phyloP scores from a whole-genome alignment of 2,329 filamentous ascomycete genomes.

The Elsinoe necatrix region DNA sequence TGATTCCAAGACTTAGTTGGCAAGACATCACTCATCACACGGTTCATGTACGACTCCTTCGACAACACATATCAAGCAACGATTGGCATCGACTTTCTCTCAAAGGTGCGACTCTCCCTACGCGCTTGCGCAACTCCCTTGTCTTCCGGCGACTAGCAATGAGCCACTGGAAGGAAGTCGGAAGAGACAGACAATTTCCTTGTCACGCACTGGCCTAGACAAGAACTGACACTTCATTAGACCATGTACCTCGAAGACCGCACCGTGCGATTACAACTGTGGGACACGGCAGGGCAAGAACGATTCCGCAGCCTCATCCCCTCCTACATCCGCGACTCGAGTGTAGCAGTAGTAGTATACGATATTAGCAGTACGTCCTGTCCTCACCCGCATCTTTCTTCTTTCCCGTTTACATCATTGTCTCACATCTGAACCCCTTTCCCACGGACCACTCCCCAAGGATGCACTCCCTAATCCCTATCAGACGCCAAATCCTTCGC shows the following conservation, averaged over 20 bases:
- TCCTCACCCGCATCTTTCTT: neutral
- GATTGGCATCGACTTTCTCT: slow-evolving; percentile 98
- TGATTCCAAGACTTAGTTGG: slow-evolving; percentile 55
- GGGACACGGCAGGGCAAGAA: slow-evolving; percentile 97
- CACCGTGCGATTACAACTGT: slow-evolving; percentile 92
- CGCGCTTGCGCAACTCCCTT: neutral
- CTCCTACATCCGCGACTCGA: slow-evolving; percentile 96
- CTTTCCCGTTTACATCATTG: too few relatives aligned
- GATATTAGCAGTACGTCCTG: slow-evolving; percentile 72
- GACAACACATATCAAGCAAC: slow-evolving; percentile 99
- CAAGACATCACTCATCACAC: slow-evolving; percentile 96
- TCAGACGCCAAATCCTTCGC: slow-evolving; percentile 89
- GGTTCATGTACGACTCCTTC: slow-evolving; percentile 99
- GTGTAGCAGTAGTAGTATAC: slow-evolving; percentile 96
- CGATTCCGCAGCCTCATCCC: slow-evolving; percentile 94
- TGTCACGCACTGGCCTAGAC: neutral
- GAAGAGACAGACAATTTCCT: neutral
- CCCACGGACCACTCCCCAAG: neutral
- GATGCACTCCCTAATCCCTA: slow-evolving; percentile 16
- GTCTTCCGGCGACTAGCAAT: neutral
- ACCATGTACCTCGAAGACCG: slow-evolving; percentile 99
- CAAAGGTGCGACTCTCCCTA: slow-evolving; percentile 58
- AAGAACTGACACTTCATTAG: slow-evolving; percentile 37
- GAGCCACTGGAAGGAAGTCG: neutral
- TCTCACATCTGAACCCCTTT: too few relatives aligned